Evolutionary conservation across 2,329 filamentous ascomycete genomes (phyloP).

Genomic region (Aspergillus glaucus): DNA sequence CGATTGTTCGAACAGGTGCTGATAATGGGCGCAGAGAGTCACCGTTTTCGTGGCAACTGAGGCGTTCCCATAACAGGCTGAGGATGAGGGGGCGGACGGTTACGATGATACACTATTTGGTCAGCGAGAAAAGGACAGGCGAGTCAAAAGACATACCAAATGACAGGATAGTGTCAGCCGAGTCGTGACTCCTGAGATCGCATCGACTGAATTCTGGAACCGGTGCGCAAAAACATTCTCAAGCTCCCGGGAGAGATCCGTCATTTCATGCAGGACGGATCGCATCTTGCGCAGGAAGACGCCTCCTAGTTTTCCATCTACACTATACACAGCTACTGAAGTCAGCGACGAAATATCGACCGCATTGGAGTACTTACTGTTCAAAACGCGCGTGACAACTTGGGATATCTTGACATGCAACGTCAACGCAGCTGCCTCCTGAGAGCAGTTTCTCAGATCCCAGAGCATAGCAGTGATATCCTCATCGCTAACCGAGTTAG

Average conservation of each 20-base stretch:
- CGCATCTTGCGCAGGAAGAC: conserved; percentile 27
- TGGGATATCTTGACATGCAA: conserved; percentile 38
- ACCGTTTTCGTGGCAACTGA: conserved; percentile 12
- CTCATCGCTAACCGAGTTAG: conserved; percentile 45
- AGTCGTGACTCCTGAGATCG: conserved; percentile 32
- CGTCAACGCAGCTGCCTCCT: conserved; percentile 29
- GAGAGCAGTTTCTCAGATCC: conserved; percentile 30
- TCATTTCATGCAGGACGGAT: conserved; percentile 27
- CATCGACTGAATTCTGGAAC: conserved; percentile 28
- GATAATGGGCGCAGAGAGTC: conserved; percentile 13
- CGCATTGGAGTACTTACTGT: conserved; percentile 22
- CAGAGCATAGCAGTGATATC: conserved; percentile 42
- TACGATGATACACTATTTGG: conserved; percentile 19
- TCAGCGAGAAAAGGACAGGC: not conserved
- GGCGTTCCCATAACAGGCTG: conserved; percentile 13
- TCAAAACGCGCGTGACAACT: conserved; percentile 33
- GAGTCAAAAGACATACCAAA: conserved; percentile 16
- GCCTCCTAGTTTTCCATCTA: conserved; percentile 20
- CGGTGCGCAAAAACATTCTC: conserved; percentile 29
- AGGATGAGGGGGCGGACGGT: conserved; percentile 18
- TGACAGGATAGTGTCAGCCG: conserved; percentile 27
- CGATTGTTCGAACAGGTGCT: conserved; percentile 14
- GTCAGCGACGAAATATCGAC: not conserved
- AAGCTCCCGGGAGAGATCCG: conserved; percentile 27
- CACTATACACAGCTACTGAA: conserved; percentile 29